Base-by-base conservation (phyloP, 768 basidiomycete species). In the Tephrocybe rancida region DNA sequence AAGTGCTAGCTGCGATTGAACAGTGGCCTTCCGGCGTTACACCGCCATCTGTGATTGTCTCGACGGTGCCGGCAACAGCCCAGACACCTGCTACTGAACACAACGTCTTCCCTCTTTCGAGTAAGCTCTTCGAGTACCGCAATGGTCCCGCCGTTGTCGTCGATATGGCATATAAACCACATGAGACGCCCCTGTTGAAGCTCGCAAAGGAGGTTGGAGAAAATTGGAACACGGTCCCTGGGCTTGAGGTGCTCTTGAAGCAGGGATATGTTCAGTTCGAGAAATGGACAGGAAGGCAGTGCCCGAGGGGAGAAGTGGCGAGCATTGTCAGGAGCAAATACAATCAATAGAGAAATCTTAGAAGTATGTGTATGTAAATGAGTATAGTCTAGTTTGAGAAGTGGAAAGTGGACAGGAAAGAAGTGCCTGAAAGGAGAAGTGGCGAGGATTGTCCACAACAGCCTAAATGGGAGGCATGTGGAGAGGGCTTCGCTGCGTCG, bases 81-180 rank as follows among this genome's bases (percentile, higher is more conserved):
- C 82, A 82, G 9, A 71, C 74, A 7, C 67, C 73, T 10, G 61
- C 65, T 46, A 49, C 64, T 38, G 51, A 48, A 14, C 57, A 64
- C 4, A 54, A 63, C 18, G 70, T 73, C 10, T 69, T 92, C 16
- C 68, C 73, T 32, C 74, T 95, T 11, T 79, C 89, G 2, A 51
- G 59, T 7, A 70, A 75, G 11, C 64, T 97, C 19, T 88, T 93
- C 59, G 67, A 71, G 1, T 79, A 81, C 56, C 69, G 66, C 8
- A 67, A 71, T 38, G 76, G 81, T 0, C 73, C 73, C 1, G 74
- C 77, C n/a, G 88, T 87, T 1, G 87, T 95, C 10, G 79, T 98
- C 10, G 97, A 99, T 61, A 90, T 97, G 88, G 94, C 95, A 18
- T 98, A 98, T 68, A 87, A 87, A 61, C 97, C 95, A 0, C 82